Evolutionary conservation across 1,284 basidiomycete genomes (phyloP).

Genomic region (Puccinia coronata): DNA sequence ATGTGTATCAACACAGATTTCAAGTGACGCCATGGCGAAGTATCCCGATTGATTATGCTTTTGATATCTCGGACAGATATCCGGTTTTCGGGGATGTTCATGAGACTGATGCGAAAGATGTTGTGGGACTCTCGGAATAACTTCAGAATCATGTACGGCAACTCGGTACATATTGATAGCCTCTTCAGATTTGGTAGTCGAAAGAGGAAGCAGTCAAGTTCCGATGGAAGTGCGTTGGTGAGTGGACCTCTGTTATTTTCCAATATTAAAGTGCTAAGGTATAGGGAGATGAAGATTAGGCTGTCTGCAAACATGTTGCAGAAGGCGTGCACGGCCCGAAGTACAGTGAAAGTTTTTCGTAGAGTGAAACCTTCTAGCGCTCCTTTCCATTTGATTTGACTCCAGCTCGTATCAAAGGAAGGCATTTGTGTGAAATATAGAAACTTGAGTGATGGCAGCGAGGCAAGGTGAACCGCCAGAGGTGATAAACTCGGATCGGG

Average conservation of each 20-base stretch:
- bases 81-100: not conserved
- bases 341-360: too few relatives aligned
- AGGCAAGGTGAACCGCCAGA: not conserved
- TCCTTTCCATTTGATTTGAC: not conserved
- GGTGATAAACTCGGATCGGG: not conserved
- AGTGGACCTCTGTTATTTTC: too few relatives aligned
- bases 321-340: not conserved
- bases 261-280: too few relatives aligned
- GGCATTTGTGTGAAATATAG: not conserved
- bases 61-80: too few relatives aligned
- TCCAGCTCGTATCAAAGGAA: constrained; percentile 12
- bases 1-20: not conserved
- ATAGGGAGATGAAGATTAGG: too few relatives aligned
- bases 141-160: not conserved
- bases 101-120: too few relatives aligned
- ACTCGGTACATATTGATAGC: not conserved
- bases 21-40: not conserved
- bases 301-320: not conserved
- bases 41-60: not conserved
- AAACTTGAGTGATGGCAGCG: not conserved
- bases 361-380: not conserved
- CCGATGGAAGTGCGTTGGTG: too few relatives aligned
- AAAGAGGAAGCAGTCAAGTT: not conserved
- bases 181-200: not conserved
- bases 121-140: not conserved